Conservation (phyloP, 2,329 filamentous ascomycete genomes). For the Exophiala spinifera region DNA sequence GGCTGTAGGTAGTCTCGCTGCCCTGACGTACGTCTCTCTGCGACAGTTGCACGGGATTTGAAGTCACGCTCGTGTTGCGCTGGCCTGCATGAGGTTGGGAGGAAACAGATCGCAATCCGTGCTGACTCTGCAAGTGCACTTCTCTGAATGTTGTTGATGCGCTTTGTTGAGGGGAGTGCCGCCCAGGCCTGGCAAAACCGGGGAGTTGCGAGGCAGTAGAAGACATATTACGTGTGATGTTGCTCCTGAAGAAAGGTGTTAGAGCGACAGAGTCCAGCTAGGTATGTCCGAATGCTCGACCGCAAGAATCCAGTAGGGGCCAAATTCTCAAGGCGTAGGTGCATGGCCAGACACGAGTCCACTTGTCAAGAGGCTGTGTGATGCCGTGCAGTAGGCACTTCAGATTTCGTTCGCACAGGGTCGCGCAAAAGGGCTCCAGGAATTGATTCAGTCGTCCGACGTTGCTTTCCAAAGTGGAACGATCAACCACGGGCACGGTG, state of each 20-base stretch:
- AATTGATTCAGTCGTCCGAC: neutral
- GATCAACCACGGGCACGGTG: constrained; percentile 10
- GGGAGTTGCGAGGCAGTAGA: constrained; percentile 5
- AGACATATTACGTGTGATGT: constrained; percentile 12
- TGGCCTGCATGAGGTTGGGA: constrained; percentile 9
- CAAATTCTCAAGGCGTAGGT: constrained; percentile 7
- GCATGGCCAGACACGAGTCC: constrained; percentile 15
- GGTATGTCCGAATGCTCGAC: constrained; percentile 8
- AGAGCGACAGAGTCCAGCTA: constrained; percentile 8
- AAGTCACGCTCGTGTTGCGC: constrained; percentile 20
- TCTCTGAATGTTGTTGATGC: constrained; percentile 3
- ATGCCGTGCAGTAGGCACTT: constrained; percentile 1
- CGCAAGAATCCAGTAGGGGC: constrained; percentile 10
- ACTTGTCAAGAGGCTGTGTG: constrained; percentile 10
- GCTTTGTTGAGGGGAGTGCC: constrained; percentile 7
- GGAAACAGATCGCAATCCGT: neutral
- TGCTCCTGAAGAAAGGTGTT: neutral
- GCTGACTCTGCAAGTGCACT: constrained; percentile 3
- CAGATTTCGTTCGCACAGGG: neutral
- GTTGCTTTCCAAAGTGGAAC: neutral
- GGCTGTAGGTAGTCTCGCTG: constrained; percentile 4
- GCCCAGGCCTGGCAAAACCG: constrained; percentile 5
- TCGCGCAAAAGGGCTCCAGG: neutral
- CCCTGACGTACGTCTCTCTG: constrained; percentile 2
- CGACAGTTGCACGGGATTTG: constrained; percentile 14